A percentile compares a stretch with the other conserved stretches of the same genome.
Evolutionary conservation across 2,329 filamentous ascomycete species (phyloP).

Genomic region (Aspergillus niger): DNA sequence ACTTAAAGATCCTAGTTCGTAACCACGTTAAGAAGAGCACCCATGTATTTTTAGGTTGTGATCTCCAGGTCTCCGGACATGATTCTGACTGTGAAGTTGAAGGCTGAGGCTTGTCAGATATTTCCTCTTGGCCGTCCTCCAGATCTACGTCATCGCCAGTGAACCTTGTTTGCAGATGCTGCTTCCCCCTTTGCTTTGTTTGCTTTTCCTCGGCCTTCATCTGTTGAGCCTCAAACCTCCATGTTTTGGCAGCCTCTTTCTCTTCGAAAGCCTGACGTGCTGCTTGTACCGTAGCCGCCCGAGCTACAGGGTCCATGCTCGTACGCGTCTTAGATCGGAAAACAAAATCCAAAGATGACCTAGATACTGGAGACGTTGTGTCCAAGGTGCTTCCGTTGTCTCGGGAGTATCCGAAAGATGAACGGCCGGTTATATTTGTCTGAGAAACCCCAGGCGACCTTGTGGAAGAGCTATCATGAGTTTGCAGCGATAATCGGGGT

Average conservation of each 20-base stretch:
- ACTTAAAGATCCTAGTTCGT: slow-evolving; percentile 56
- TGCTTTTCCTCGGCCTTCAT: slow-evolving; percentile 50
- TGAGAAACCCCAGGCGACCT: slow-evolving; percentile 55
- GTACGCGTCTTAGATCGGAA: slow-evolving; percentile 53
- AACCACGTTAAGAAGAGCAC: slow-evolving; percentile 60
- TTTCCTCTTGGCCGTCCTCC: slow-evolving; percentile 17
- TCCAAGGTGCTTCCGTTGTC: slow-evolving; percentile 55
- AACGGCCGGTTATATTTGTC: slow-evolving; percentile 53
- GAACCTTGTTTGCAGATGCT: slow-evolving; percentile 28
- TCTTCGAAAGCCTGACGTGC: slow-evolving; percentile 60
- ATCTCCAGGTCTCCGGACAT: slow-evolving; percentile 31
- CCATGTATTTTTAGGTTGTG: slow-evolving; percentile 48
- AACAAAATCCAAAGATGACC: slow-evolving; percentile 59
- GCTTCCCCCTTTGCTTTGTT: slow-evolving; percentile 47
- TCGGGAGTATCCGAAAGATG: slow-evolving; percentile 51
- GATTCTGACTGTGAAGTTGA: slow-evolving; percentile 12
- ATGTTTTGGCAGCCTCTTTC: slow-evolving; percentile 60
- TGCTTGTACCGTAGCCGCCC: slow-evolving; percentile 59
- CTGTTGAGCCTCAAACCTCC: slow-evolving; percentile 56
- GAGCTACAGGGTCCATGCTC: slow-evolving; percentile 55
- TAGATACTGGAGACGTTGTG: slow-evolving; percentile 54
- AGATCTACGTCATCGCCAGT: slow-evolving; percentile 16
- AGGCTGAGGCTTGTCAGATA: slow-evolving; percentile 26
- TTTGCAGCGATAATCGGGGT: slow-evolving; percentile 39
- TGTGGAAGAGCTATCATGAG: slow-evolving; percentile 46